phyloP scores from a whole-genome alignment of 2,329 filamentous ascomycete genomes.

The Penicillium sp. region DNA sequence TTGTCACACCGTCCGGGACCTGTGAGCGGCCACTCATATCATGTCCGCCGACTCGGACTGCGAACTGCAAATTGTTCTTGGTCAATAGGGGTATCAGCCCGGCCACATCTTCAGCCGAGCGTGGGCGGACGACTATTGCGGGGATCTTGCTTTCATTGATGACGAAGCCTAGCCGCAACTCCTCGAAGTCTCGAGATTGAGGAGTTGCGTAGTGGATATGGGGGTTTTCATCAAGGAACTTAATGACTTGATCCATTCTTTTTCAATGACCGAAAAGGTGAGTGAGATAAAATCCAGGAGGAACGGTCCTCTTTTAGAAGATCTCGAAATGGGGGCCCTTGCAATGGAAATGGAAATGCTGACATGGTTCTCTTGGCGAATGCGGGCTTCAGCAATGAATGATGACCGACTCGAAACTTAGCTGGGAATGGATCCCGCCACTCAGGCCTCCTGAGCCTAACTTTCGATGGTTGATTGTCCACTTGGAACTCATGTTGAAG shows the following conservation, averaged over 20 bases:
- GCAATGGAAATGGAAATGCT: neutral
- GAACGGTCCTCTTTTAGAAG: neutral
- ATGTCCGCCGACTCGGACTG: conserved; percentile 47
- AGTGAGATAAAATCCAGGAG: neutral
- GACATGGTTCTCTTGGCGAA: neutral
- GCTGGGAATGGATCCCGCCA: neutral
- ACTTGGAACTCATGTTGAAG: no score
- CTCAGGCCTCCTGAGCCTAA: neutral
- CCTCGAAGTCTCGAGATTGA: conserved; percentile 19
- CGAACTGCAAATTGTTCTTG: conserved; percentile 30
- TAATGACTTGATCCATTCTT: conserved; percentile 16
- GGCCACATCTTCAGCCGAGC: conserved; percentile 35
- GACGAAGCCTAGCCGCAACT: conserved; percentile 19
- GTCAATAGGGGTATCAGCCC: conserved; percentile 28
- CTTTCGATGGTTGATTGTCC: neutral
- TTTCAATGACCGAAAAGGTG: neutral
- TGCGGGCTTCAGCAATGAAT: neutral
- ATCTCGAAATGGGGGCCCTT: neutral
- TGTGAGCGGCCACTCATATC: conserved; percentile 43
- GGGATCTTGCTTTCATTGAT: conserved; percentile 20
- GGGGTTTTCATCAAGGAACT: conserved; percentile 22
- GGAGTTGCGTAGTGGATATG: conserved; percentile 22
- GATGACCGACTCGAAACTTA: neutral
- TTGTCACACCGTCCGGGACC: conserved; percentile 40
- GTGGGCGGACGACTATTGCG: conserved; percentile 35